phyloP scores from a whole-genome alignment of 176 grass and related monocot genomes.

The Triticum aestivum region IWGSC_CS_RefSeq_v2.1 NC_057803.1:154582874-154583373 shows the following conservation, averaged over 20 bases:
- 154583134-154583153: not conserved
- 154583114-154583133: slow-evolving; percentile 26
- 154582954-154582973: not conserved
- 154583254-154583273: not conserved
- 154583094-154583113: slow-evolving; percentile 25
- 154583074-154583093: not conserved
- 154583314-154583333: no score
- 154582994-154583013: not conserved
- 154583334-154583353: not conserved
- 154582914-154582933: not conserved
- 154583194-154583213: not conserved
- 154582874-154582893: not conserved
- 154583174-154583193: not conserved
- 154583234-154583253: not conserved
- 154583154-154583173: not conserved
- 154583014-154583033: not conserved
- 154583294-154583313: no score
- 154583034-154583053: not conserved
- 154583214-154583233: not conserved
- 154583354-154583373: not conserved
- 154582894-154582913: not conserved
- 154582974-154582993: not conserved
- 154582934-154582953: not conserved
- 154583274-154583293: not conserved
- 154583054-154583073: not conserved